Percentiles rank a stretch among this genome's conserved stretches.
phyloP scores from a whole-genome alignment of 108 stramenopile genomes.

The Skeletonema grethae region DNA sequence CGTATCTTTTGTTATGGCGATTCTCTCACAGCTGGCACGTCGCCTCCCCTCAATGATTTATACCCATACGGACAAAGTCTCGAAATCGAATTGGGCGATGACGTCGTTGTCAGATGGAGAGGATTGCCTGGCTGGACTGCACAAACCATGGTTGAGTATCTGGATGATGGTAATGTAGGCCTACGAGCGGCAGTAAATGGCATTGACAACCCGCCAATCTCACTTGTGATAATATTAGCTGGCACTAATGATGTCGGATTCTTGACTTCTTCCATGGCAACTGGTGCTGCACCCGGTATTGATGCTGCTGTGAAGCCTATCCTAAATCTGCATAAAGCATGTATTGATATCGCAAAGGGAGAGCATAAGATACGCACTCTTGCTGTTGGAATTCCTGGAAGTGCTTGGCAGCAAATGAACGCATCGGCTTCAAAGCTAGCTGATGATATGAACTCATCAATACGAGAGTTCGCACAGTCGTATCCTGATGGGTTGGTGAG shows the following conservation, averaged over 20 bases:
- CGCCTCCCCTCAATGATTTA: slow-evolving; percentile 38
- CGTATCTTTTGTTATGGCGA: slow-evolving; percentile 78
- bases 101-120: slow-evolving; percentile 52
- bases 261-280: slow-evolving; percentile 28
- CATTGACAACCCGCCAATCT: slow-evolving; percentile 47
- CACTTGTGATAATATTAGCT: slow-evolving; percentile 62
- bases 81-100: slow-evolving; percentile 46
- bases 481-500: slow-evolving; percentile 26
- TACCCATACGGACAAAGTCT: slow-evolving; percentile 72
- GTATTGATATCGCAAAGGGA: slow-evolving; percentile 35
- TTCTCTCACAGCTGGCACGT: slow-evolving; percentile 76
- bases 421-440: slow-evolving; percentile 35
- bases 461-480: slow-evolving; percentile 38
- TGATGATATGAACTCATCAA: slow-evolving; percentile 43
- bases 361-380: slow-evolving; percentile 46
- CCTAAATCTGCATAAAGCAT: slow-evolving; percentile 29
- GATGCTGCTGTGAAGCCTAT: slow-evolving; percentile 37
- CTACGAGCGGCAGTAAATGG: slow-evolving; percentile 38
- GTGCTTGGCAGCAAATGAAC: slow-evolving; percentile 58
- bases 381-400: slow-evolving; percentile 71
- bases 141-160: slow-evolving; percentile 49
- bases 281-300: not conserved
- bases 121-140: slow-evolving; percentile 80
- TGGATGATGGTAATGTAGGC: slow-evolving; percentile 37
- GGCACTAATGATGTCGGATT: slow-evolving; percentile 78